A percentile compares a stretch with the other conserved stretches of the same genome.
Conservation (phyloP, 345 rosid genomes). For the Murraya koenigii region DNA sequence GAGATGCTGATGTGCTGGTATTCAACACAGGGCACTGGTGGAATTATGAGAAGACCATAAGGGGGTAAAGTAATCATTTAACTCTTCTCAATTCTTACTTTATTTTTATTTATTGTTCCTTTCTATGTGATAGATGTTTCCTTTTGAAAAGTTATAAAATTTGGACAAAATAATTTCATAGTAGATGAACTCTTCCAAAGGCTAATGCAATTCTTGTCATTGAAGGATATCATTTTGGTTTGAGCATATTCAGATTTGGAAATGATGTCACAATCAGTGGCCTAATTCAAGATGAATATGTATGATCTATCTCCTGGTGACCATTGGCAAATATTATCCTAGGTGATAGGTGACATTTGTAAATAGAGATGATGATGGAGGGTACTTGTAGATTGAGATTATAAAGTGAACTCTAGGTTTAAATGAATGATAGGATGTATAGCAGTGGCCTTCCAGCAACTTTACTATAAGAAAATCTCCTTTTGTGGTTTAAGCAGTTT, state of each 20-base stretch:
- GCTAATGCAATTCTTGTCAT: neutral
- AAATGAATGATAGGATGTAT: slow-evolving; percentile 1
- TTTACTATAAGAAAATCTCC: neutral
- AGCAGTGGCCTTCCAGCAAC: slow-evolving; percentile 14
- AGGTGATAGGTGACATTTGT: neutral
- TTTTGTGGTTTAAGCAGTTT: slow-evolving; percentile 8
- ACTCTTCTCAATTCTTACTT: slow-evolving; percentile 6
- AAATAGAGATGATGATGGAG: neutral
- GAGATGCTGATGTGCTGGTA: slow-evolving; percentile 69
- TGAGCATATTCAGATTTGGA: neutral
- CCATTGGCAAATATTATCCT: neutral
- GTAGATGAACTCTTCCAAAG: neutral
- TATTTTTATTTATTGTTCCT: neutral
- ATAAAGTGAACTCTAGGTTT: slow-evolving; percentile 1
- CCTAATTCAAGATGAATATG: neutral
- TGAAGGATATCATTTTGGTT: neutral
- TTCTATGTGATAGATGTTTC: neutral
- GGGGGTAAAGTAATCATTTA: slow-evolving; percentile 50
- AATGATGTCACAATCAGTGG: neutral
- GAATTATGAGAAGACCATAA: slow-evolving; percentile 87
- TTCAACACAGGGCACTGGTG: slow-evolving; percentile 97
- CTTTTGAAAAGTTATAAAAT: neutral
- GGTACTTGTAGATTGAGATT: slow-evolving; percentile 5
- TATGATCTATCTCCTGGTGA: neutral
- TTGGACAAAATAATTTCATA: neutral